Evolutionary conservation across 441 rosid species (phyloP).

Genomic region (Populus hybrid): DNA sequence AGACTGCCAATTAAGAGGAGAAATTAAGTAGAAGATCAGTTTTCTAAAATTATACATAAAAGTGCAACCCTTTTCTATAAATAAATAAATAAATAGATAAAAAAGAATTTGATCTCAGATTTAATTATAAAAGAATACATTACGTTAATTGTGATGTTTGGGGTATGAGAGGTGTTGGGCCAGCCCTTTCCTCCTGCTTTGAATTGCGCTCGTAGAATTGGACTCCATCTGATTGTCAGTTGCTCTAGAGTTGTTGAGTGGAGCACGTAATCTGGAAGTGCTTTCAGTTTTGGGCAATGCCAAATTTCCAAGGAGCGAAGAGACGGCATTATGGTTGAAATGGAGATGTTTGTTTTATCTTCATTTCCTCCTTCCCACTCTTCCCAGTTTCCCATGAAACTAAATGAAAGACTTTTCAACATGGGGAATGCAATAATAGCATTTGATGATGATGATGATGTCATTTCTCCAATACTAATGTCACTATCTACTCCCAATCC

Average conservation of each 20-base stretch:
- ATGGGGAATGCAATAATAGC: slow-evolving; percentile 5
- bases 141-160: neutral
- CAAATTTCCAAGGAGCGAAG: accelerated
- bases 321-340: no score
- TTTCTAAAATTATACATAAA: no score
- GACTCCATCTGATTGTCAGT: accelerated
- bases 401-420: neutral
- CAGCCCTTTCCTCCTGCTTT: neutral
- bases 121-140: no score
- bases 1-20: no score
- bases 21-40: no score
- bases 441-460: neutral
- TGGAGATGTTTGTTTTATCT: neutral
- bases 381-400: neutral
- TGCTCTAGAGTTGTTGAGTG: neutral
- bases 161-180: neutral
- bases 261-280: neutral
- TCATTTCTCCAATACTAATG: no score
- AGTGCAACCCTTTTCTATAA: neutral
- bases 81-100: no score
- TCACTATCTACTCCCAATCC: no score
- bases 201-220: no score
- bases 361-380: neutral
- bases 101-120: neutral
- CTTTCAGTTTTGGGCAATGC: accelerated